These are phyloP conservation scores for Dictyostelium capitatum DNA, from an alignment of 78 protist genomes.

Conservation along the genomic window DNA sequence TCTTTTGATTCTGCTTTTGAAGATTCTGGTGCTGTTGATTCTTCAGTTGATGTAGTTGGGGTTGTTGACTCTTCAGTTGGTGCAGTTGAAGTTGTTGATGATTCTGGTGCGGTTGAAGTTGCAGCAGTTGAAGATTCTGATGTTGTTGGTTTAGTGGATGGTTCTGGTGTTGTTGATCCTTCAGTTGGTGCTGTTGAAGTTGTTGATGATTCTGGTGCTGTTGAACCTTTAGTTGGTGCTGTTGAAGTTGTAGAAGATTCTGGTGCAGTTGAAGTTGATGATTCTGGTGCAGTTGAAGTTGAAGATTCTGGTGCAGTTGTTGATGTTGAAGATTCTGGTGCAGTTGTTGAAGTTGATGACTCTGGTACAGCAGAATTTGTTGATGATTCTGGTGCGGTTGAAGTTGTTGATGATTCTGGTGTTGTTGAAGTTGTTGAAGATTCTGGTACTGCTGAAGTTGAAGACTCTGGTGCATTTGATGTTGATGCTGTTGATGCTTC, in stretches of 20 bases:
- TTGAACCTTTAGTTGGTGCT: neutral
- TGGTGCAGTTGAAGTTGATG: neutral
- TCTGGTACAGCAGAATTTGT: neutral
- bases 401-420: neutral
- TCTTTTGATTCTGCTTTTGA: neutral
- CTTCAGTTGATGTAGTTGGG: neutral
- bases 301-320: neutral
- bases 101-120: neutral
- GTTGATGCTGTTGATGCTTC: neutral
- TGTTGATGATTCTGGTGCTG: neutral
- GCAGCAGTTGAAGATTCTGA: neutral
- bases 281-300: neutral
- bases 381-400: neutral
- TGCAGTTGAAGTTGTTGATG: neutral
- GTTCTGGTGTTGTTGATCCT: neutral
- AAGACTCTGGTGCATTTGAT: neutral
- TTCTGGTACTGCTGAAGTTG: too few species aligned
- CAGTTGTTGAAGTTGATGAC: neutral
- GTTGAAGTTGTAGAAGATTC: neutral
- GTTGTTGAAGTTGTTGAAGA: neutral
- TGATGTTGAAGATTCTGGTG: neutral
- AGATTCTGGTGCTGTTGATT: neutral
- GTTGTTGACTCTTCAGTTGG: neutral
- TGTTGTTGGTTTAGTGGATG: neutral
- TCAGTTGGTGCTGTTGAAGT: neutral